phyloP scores from a whole-genome alignment of 495 filamentous ascomycete species.

The Neurospora pannonica region DNA sequence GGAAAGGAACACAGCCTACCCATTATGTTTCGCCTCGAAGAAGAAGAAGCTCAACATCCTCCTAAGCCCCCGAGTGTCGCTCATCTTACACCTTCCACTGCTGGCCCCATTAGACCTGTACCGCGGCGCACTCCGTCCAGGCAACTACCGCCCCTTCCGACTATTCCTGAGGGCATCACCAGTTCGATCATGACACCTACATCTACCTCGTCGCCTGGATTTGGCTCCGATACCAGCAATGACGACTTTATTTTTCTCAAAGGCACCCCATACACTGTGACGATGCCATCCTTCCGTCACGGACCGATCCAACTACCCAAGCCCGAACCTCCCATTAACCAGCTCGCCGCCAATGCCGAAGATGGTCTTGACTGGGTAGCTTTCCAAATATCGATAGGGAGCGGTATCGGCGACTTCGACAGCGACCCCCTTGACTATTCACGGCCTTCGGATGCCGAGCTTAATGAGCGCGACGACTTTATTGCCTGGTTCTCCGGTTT shows the following conservation, averaged over 20 bases:
- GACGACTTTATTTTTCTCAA: conserved; percentile 32
- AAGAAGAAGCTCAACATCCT: conserved; percentile 4
- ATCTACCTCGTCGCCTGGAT: conserved; percentile 7
- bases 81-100: conserved; percentile 5
- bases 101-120: conserved; percentile 6
- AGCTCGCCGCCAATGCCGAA: conserved; percentile 29
- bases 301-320: conserved; percentile 38
- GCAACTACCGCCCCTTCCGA: conserved; percentile 26
- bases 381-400: conserved; percentile 47
- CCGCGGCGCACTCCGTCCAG: conserved; percentile 15
- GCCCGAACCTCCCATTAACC: conserved; percentile 24
- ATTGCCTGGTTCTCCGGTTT: conserved; percentile 34
- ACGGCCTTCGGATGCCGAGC: conserved; percentile 24
- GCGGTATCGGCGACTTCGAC: conserved; percentile 36
- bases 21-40: conserved; percentile 12
- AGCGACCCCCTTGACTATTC: conserved; percentile 33
- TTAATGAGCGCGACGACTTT: conserved; percentile 32
- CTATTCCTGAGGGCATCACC: conserved; percentile 33
- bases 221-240: conserved; percentile 7
- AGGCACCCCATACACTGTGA: conserved; percentile 33
- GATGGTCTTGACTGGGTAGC: conserved; percentile 46
- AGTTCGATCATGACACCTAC: conserved; percentile 9
- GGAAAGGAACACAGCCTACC: conserved; percentile 8
- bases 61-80: background rate
- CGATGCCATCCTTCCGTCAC: conserved; percentile 34